Evolutionary conservation across 345 rosid genomes (phyloP).

Genomic region (Syzygium aqueum): DNA sequence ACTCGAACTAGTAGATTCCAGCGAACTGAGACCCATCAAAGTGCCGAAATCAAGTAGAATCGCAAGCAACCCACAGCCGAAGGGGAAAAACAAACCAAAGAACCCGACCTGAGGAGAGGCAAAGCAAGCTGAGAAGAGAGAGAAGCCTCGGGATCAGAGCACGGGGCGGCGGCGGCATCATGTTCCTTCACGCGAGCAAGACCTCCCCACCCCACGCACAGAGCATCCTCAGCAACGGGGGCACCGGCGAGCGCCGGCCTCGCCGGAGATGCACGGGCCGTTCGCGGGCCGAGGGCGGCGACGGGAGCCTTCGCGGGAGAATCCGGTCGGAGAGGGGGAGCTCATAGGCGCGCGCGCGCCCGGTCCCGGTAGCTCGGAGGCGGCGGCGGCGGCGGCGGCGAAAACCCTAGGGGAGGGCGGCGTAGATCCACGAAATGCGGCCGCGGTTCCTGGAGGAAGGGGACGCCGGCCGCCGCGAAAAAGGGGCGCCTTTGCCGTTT

Average conservation of each 20-base stretch:
- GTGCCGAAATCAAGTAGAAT: background rate
- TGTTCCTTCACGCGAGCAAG: constrained; percentile 27
- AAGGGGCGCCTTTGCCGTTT: background rate
- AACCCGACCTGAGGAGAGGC: constrained; percentile 39
- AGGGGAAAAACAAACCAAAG: background rate
- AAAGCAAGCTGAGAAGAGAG: constrained; percentile 30
- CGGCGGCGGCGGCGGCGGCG: background rate
- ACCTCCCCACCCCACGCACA: constrained; percentile 11
- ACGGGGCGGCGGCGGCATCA: constrained; percentile 15
- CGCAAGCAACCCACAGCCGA: background rate
- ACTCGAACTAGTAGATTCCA: background rate
- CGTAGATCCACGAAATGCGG: background rate
- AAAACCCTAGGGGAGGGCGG: background rate
- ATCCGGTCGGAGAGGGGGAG: background rate
- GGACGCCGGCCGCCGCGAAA: background rate
- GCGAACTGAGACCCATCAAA: background rate
- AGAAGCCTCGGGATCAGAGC: constrained; percentile 19
- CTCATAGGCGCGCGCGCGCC: background rate
- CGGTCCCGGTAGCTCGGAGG: background rate
- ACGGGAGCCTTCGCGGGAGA: background rate
- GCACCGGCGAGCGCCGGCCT: constrained; percentile 6
- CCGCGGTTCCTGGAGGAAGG: background rate
- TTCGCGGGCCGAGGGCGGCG: constrained; percentile 5
- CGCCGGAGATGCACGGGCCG: constrained; percentile 12
- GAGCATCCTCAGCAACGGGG: constrained; percentile 37